Evolutionary conservation across 1,284 basidiomycete species (phyloP), one percentile per base, ranked within the genome.

Genomic region (Moesziomyces sp.): DNA sequence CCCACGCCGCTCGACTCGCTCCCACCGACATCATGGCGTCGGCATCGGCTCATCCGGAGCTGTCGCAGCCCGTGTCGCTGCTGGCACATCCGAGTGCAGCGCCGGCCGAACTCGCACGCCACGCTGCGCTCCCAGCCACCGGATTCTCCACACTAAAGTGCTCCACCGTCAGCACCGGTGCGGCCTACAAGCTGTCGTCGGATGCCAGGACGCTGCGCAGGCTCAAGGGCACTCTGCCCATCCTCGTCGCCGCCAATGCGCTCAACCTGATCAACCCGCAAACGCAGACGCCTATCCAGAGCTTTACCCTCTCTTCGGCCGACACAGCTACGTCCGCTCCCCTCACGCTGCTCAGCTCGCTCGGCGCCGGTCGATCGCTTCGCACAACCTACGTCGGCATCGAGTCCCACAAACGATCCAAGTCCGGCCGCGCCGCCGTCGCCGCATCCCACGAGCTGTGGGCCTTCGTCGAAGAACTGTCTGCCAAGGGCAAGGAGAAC

Each of bases 201-300:
- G 67, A 74, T 24, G 48, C 54, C 2, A 49, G 65, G 11, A 7
- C 53, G 23, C 46, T 74, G 33, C 60, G 72, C 16, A 50, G 72
- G 38, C 51, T 74, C 19, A 74, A 70, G 28, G 66, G 62, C 10
- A 60, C 58, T 24, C 59, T 74, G 1, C 72, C 72, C 26, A 52
- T 74, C 46, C 58, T 69, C 48, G 52, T 70, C 18, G 52, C 51
- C 9, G 72, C 58, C 26, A 60, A 70, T 18, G 66, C 62, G 44
- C 53, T 74, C 59, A 70, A 62, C 47, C 67, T 74, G n/a, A 46
- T 74, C 56, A 70, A 74, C n/a, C 66, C 72, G 16, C 52, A 55
- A 44, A 56, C 55, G 11, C 72, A 74, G 53, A 69, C 66, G 1
- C 72, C 62, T 35, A 52, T 70, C 8, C 72, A 74, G 56, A 74